phyloP scores from a whole-genome alignment of 441 rosid species.

The Euphorbia celastroides region DNA sequence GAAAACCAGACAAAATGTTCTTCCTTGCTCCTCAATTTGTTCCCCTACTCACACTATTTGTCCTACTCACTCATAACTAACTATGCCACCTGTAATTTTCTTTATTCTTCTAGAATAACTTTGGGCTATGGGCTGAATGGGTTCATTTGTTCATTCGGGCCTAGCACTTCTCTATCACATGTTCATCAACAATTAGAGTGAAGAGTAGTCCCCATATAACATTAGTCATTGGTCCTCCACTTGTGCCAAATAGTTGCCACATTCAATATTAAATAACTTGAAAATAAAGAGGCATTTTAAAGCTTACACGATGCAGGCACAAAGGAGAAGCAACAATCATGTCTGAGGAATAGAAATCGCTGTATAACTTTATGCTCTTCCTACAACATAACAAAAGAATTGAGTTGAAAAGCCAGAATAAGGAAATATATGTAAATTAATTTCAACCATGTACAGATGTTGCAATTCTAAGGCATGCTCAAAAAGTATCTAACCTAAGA shows the following conservation, averaged over 20 bases:
- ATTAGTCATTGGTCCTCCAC: not conserved
- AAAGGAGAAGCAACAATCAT: conserved; percentile 92
- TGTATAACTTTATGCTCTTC: conserved; percentile 78
- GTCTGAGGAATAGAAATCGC: conserved; percentile 88
- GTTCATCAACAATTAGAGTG: not conserved
- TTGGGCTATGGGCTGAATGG: too few species aligned
- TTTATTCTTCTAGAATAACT: too few species aligned
- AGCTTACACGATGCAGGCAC: conserved; percentile 54
- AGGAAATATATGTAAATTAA: not conserved
- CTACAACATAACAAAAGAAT: conserved; percentile 32
- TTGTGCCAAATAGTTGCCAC: not conserved
- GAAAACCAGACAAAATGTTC: too few species aligned
- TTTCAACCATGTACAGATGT: not conserved
- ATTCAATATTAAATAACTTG: not conserved
- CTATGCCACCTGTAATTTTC: too few species aligned
- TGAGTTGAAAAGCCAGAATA: not conserved
- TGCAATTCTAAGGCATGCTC: not conserved
- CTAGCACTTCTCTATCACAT: not conserved
- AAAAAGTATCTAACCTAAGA: not conserved
- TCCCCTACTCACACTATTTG: too few species aligned
- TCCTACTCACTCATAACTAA: too few species aligned
- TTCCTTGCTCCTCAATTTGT: too few species aligned
- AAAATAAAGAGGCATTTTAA: not conserved
- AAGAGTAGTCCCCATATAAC: not conserved
- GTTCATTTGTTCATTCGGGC: too few species aligned